Conservation (phyloP, 257 asterid genomes). For the Capsicum baccatum region DNA sequence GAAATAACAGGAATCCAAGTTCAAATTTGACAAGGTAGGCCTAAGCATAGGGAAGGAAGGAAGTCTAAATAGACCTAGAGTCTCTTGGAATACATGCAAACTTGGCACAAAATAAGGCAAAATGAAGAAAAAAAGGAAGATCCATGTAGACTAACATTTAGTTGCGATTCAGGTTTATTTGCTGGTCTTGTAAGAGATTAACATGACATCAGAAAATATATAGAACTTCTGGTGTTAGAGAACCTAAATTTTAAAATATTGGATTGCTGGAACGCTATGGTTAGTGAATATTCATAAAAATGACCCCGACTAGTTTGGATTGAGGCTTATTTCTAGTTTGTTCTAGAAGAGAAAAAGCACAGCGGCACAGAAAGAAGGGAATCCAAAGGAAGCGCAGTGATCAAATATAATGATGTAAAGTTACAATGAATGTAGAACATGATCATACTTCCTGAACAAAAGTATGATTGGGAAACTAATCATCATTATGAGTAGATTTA, state of each 20-base stretch:
- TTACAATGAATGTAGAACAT: background rate
- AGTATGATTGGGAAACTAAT: background rate
- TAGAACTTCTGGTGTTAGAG: background rate
- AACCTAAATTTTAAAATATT: background rate
- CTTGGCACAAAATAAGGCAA: background rate
- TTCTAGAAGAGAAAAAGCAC: constrained; percentile 17
- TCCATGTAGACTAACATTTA: background rate
- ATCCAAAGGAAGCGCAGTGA: background rate
- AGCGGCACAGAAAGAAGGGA: background rate
- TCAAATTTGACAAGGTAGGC: background rate
- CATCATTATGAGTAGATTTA: background rate
- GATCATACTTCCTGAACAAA: constrained; percentile 24
- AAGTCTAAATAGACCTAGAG: background rate
- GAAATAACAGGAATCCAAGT: background rate
- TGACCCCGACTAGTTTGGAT: background rate
- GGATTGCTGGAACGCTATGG: background rate
- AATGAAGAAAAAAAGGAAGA: background rate
- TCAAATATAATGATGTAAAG: background rate
- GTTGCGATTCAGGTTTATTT: background rate
- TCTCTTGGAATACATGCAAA: background rate
- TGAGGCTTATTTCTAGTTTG: background rate
- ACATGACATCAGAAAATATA: background rate
- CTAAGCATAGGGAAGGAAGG: background rate
- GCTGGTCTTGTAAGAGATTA: background rate
- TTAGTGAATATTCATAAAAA: background rate